Evolutionary conservation across 2,329 filamentous ascomycete genomes (phyloP).

Genomic region (Hypoxylon sp.): DNA sequence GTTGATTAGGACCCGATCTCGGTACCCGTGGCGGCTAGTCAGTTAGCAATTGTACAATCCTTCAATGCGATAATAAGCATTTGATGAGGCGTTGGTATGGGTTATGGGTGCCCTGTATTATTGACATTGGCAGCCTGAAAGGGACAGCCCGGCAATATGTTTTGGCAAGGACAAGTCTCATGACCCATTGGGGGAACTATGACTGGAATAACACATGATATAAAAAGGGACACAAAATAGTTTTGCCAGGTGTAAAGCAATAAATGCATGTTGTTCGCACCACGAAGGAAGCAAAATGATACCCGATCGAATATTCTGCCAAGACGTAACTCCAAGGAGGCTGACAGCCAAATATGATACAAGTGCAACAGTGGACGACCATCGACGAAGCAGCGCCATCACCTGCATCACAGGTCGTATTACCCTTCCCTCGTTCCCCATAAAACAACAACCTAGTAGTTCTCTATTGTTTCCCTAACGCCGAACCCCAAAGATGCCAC

Average conservation of each 20-base stretch:
- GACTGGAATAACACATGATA: conserved; percentile 35
- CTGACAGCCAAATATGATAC: conserved; percentile 31
- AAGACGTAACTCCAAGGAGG: conserved; percentile 26
- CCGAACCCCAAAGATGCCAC: conserved; percentile 44
- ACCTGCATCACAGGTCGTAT: conserved; percentile 41
- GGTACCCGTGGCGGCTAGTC: conserved; percentile 23
- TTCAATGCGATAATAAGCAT: conserved; percentile 43
- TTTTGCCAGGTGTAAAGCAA: conserved; percentile 45
- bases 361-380: conserved; percentile 27
- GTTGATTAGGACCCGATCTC: conserved; percentile 37
- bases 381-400: conserved; percentile 27
- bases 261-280: conserved; percentile 48
- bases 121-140: conserved; percentile 36
- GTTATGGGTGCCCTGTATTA: conserved; percentile 33
- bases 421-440: conserved; percentile 44
- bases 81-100: conserved; percentile 46
- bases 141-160: conserved; percentile 31
- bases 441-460: conserved; percentile 44
- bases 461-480: conserved; percentile 44
- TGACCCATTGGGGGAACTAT: conserved; percentile 27
- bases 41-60: conserved; percentile 42
- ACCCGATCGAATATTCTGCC: conserved; percentile 27
- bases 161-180: conserved; percentile 33
- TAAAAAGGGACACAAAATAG: conserved; percentile 27
- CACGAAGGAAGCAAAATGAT: conserved; percentile 39